Conservation (phyloP, 345 rosid species). For the Brassica incana region DNA sequence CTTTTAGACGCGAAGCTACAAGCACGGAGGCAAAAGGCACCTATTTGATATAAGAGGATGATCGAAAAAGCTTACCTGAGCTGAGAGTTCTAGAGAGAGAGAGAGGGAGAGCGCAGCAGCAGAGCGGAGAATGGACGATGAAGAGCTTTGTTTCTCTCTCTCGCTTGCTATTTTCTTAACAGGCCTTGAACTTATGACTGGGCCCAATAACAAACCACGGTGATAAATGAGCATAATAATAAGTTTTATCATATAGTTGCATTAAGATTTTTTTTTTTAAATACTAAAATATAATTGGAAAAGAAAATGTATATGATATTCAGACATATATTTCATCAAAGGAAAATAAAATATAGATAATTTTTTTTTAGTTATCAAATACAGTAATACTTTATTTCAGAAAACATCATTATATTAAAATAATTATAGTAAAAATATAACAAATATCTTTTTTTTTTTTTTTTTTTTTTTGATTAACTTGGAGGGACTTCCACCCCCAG, state of each 20-base stretch:
- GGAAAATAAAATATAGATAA: too few species aligned
- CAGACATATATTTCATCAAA: too few species aligned
- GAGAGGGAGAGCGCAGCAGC: neutral
- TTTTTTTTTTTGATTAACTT: too few species aligned
- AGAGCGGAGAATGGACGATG: neutral
- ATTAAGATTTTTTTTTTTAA: neutral
- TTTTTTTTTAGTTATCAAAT: too few species aligned
- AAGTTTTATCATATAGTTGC: neutral
- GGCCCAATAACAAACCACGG: neutral
- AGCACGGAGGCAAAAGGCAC: neutral
- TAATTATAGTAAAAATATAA: too few species aligned
- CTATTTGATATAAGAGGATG: neutral
- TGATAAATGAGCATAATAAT: neutral
- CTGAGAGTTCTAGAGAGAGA: slow-evolving; percentile 11
- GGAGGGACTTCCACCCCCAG: too few species aligned
- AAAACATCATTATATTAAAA: too few species aligned
- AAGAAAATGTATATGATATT: neutral
- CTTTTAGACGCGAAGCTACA: neutral
- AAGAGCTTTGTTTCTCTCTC: neutral
- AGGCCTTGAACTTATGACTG: slow-evolving; percentile 9
- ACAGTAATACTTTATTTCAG: too few species aligned
- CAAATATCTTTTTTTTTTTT: too few species aligned
- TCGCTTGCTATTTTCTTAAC: neutral
- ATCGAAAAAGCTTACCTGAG: slow-evolving; percentile 30
- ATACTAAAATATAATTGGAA: neutral